phyloP scores from a whole-genome alignment of 2,329 filamentous ascomycete species.

The Stemphylium beticola region DNA sequence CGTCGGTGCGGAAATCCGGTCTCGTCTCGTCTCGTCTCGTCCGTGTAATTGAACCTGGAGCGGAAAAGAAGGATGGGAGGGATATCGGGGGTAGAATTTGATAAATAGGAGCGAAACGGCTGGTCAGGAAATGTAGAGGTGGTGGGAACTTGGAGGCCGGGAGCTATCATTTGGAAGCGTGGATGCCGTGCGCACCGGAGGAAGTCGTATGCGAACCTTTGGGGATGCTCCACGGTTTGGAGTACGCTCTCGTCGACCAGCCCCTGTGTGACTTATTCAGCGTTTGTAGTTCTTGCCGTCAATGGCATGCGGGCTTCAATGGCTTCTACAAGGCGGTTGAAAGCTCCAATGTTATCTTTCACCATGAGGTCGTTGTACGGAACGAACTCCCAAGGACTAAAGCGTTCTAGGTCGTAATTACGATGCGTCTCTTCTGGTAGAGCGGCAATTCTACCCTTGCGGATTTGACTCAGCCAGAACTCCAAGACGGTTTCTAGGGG shows the following conservation, averaged over 20 bases:
- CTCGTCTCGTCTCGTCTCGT: not conserved
- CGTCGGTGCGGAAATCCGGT: too few relatives aligned
- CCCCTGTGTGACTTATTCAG: not conserved
- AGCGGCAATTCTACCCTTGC: slow-evolving; percentile 14
- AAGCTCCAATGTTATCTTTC: slow-evolving; percentile 17
- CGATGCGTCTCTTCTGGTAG: not conserved
- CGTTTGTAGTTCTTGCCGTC: not conserved
- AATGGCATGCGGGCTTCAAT: not conserved
- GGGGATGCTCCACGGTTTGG: not conserved
- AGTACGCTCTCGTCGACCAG: slow-evolving; percentile 9
- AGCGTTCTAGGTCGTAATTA: not conserved
- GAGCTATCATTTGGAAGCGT: slow-evolving; percentile 22
- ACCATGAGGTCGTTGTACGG: slow-evolving; percentile 14
- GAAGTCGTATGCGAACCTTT: slow-evolving; percentile 19
- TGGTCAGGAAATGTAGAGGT: slow-evolving; percentile 8
- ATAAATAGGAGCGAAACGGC: slow-evolving; percentile 8
- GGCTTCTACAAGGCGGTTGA: slow-evolving; percentile 16
- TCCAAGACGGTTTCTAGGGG: slow-evolving; percentile 15
- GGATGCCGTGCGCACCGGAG: slow-evolving; percentile 12
- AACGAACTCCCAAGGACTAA: slow-evolving; percentile 14
- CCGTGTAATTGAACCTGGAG: not conserved
- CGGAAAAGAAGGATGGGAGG: too few relatives aligned
- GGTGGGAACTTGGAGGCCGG: slow-evolving; percentile 17
- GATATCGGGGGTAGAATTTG: not conserved
- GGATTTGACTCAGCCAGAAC: slow-evolving; percentile 19